Evolutionary conservation across 202 grass and related monocot genomes (phyloP).

Genomic region (Cymbopogon flexuosus): DNA sequence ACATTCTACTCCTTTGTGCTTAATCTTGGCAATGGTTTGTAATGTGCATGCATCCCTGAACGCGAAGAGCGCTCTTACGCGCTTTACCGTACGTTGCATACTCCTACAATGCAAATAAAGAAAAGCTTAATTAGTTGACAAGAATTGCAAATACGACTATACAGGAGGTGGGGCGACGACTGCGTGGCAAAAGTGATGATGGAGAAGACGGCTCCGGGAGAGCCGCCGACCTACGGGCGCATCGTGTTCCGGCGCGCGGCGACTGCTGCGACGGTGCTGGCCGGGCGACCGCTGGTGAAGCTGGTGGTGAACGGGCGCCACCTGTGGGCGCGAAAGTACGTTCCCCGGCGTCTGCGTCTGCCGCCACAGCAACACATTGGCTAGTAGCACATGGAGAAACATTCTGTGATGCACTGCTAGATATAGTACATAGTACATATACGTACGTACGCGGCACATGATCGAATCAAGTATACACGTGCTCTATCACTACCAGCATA

Average conservation of each 20-base stretch:
- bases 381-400: neutral
- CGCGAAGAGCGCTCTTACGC: too few relatives aligned
- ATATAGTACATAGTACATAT: too few relatives aligned
- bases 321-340: slow-evolving; percentile 64
- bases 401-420: neutral
- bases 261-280: slow-evolving; percentile 31
- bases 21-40: too few relatives aligned
- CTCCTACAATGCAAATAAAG: too few relatives aligned
- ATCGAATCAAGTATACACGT: too few relatives aligned
- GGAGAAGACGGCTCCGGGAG: slow-evolving; percentile 30
- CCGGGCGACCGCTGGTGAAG: slow-evolving; percentile 47
- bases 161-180: slow-evolving; percentile 46
- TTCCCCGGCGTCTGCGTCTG: neutral
- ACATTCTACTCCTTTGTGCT: too few relatives aligned
- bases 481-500: too few relatives aligned
- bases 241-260: slow-evolving; percentile 37
- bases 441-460: too few relatives aligned
- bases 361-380: neutral
- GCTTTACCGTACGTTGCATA: too few relatives aligned
- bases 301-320: slow-evolving; percentile 56
- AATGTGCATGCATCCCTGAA: too few relatives aligned
- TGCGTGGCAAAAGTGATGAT: slow-evolving; percentile 60
- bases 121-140: too few relatives aligned
- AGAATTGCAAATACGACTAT: too few relatives aligned
- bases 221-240: slow-evolving; percentile 41